Conservation (phyloP, 805 yeast genomes). For the Schwanniomyces yamadae region DNA sequence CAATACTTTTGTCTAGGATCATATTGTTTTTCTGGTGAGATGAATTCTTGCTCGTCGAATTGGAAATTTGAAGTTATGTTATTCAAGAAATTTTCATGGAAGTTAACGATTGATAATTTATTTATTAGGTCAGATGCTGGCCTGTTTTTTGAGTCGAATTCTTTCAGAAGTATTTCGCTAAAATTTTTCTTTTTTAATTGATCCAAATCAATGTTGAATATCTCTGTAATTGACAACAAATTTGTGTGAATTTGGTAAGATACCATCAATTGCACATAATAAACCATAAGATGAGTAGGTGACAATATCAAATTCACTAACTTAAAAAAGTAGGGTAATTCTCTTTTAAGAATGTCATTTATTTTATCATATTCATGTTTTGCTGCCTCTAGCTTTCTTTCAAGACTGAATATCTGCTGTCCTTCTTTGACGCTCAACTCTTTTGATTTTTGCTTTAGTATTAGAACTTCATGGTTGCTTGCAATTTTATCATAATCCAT, state of each 20-base stretch:
- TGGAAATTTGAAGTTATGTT: slow-evolving; percentile 7
- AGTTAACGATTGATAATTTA: slow-evolving; percentile 20
- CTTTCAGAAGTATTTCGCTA: slow-evolving; percentile 7
- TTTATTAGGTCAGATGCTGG: slow-evolving; percentile 14
- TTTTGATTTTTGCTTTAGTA: slow-evolving; percentile 37
- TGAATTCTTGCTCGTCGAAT: background rate
- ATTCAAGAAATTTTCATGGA: slow-evolving; percentile 19
- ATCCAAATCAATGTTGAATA: slow-evolving; percentile 11
- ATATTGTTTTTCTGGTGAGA: background rate
- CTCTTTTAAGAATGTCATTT: slow-evolving; percentile 42
- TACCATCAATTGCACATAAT: slow-evolving; percentile 37
- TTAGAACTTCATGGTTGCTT: slow-evolving; percentile 26
- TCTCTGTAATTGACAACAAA: slow-evolving; percentile 16
- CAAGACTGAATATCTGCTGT: slow-evolving; percentile 20
- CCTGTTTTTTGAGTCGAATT: slow-evolving; percentile 8
- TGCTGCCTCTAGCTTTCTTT: slow-evolving; percentile 24
- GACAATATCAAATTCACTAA: slow-evolving; percentile 29
- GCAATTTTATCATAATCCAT: slow-evolving; percentile 37
- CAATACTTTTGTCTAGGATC: slow-evolving; percentile 17
- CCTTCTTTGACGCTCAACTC: slow-evolving; percentile 28
- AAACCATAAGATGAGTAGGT: slow-evolving; percentile 32
- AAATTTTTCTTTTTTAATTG: slow-evolving; percentile 1
- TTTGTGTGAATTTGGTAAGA: slow-evolving; percentile 27
- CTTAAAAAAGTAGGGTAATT: slow-evolving; percentile 45
- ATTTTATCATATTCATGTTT: slow-evolving; percentile 30